Percentiles rank a stretch among this genome's conserved stretches.
Conservation (phyloP, 179 eudicot species). For the Drosera spatulata region DNA sequence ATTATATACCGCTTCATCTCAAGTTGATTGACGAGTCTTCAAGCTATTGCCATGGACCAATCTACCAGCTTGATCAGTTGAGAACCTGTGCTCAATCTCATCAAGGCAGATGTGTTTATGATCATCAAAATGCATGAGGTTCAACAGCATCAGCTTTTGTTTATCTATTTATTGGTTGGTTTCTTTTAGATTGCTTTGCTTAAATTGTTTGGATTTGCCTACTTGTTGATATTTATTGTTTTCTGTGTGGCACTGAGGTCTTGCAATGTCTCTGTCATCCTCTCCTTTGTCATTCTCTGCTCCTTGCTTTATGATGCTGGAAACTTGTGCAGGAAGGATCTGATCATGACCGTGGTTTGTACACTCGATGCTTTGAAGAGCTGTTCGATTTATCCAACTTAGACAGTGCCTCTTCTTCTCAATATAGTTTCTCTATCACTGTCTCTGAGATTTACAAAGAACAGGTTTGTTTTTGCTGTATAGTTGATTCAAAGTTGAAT, state of each 20-base stretch:
- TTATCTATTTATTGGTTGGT: neutral
- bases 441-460: constrained; percentile 82
- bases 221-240: neutral
- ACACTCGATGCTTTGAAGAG: constrained; percentile 93
- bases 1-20: too few species aligned
- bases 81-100: too few species aligned
- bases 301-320: constrained; percentile 2
- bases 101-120: too few species aligned
- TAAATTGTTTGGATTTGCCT: neutral
- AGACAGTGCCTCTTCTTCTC: constrained; percentile 69
- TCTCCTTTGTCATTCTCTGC: neutral
- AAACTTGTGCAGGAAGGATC: constrained; percentile 79
- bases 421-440: constrained; percentile 61
- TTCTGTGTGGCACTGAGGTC: neutral
- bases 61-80: too few species aligned
- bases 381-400: constrained; percentile 87
- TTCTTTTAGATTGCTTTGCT: neutral
- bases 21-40: too few species aligned
- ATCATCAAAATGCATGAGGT: too few species aligned
- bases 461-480: constrained; percentile 45
- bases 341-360: constrained; percentile 94
- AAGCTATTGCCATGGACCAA: too few species aligned
- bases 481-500: neutral
- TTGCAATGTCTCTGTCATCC: neutral
- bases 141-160: too few species aligned